Evolutionary conservation across 2,329 filamentous ascomycete genomes (phyloP).

Genomic region (Emmonsia crescens): DNA sequence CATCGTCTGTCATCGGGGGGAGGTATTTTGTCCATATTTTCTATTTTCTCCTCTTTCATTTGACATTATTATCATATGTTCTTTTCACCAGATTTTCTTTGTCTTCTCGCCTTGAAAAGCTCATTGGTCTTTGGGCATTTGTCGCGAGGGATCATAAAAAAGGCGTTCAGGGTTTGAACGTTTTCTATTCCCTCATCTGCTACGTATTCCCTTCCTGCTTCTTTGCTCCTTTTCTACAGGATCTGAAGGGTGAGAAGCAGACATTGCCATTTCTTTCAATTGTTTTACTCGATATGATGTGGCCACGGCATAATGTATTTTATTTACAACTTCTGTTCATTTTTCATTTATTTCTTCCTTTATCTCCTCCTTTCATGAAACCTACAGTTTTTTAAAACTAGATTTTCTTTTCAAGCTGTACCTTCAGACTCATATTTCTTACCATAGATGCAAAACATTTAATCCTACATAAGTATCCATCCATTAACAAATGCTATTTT

Average conservation of each 20-base stretch:
- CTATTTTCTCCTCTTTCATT: neutral
- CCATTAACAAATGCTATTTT: neutral
- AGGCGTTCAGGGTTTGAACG: neutral
- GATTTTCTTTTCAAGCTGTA: neutral
- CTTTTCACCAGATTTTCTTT: neutral
- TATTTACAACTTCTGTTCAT: neutral
- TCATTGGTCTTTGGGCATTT: neutral
- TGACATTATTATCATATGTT: neutral
- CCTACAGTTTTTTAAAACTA: neutral
- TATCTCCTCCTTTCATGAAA: neutral
- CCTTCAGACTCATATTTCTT: neutral
- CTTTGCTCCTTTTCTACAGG: neutral
- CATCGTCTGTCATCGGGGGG: too few species aligned
- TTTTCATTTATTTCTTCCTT: neutral
- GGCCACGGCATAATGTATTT: neutral
- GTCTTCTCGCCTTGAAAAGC: neutral
- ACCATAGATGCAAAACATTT: neutral
- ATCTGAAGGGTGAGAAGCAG: neutral
- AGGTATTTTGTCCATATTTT: neutral
- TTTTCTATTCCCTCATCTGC: neutral
- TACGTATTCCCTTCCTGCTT: neutral
- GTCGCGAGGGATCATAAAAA: neutral
- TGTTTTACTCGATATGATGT: neutral
- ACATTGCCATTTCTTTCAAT: neutral
- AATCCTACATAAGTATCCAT: too few species aligned